A percentile compares a stretch with the other conserved stretches of the same genome.
These are phyloP conservation scores for Drechslerella coelobrocha DNA, from an alignment of 2,329 filamentous ascomycete species.

Conservation along the genomic window DNA sequence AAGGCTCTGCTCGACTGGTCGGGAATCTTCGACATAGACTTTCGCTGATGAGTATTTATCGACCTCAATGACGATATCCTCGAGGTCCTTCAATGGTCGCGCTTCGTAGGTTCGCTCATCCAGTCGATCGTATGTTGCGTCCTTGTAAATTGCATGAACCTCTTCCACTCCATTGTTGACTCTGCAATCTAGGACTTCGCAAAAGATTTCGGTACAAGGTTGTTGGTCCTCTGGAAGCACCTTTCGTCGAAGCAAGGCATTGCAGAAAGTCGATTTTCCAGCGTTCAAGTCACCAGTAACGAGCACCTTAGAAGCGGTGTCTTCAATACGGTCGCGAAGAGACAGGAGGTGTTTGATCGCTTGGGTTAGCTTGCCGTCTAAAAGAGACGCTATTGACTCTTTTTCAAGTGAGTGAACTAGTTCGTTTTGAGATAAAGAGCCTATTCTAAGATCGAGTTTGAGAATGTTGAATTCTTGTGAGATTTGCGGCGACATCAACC, in stretches of 20 bases:
- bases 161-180: slow-evolving; percentile 93
- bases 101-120: slow-evolving; percentile 95
- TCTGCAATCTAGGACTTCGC: slow-evolving; percentile 89
- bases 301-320: slow-evolving; percentile 94
- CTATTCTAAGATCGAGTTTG: slow-evolving; percentile 92
- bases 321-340: slow-evolving; percentile 90
- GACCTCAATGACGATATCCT: slow-evolving; percentile 89
- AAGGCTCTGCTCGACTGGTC: slow-evolving; percentile 87
- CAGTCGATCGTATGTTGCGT: slow-evolving; percentile 79
- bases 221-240: slow-evolving; percentile 96
- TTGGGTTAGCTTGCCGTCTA: slow-evolving; percentile 92
- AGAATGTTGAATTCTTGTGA: slow-evolving; percentile 94
- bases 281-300: slow-evolving; percentile 96
- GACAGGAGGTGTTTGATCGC: slow-evolving; percentile 89
- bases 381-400: slow-evolving; percentile 81
- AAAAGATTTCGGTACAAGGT: slow-evolving; percentile 97
- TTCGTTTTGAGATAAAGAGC: slow-evolving; percentile 82
- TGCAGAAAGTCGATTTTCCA: slow-evolving; percentile 98
- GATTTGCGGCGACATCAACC: slow-evolving; percentile 88
- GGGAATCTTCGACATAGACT: slow-evolving; percentile 89
- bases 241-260: slow-evolving; percentile 90
- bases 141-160: slow-evolving; percentile 90
- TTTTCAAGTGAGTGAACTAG: slow-evolving; percentile 95
- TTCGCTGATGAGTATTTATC: slow-evolving; percentile 92
- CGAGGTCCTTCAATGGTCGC: slow-evolving; percentile 76